A percentile compares a stretch with the other conserved stretches of the same genome.
Evolutionary conservation across 1,284 basidiomycete species (phyloP).

Genomic region (Leccinum solheimii): DNA sequence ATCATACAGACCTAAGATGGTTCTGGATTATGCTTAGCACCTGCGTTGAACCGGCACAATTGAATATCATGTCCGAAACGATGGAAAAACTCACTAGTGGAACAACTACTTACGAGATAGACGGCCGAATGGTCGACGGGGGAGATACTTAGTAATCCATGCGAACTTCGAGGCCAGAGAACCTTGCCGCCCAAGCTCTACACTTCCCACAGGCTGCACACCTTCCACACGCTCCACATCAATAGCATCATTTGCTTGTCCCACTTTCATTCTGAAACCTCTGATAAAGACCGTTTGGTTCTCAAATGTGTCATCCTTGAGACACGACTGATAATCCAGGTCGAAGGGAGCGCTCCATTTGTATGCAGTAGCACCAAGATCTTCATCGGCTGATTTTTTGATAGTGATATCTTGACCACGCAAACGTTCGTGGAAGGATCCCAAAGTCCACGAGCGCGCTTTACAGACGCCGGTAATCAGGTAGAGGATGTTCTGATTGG

Average conservation of each 20-base stretch:
- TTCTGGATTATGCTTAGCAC: not conserved
- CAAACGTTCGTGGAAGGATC: not conserved
- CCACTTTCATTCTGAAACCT: not conserved
- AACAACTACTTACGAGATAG: not conserved
- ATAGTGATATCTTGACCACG: not conserved
- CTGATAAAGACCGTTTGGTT: not conserved
- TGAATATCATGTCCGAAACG: not conserved
- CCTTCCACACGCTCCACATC: not conserved
- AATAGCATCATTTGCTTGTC: not conserved
- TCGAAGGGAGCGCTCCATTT: not conserved
- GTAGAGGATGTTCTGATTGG: not conserved
- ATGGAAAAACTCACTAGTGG: not conserved
- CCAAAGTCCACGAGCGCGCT: not conserved
- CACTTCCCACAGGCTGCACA: not conserved
- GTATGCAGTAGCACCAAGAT: not conserved
- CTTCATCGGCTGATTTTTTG: not conserved
- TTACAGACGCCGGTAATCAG: not conserved
- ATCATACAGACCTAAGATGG: not conserved
- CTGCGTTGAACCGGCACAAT: not conserved
- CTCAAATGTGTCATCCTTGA: not conserved
- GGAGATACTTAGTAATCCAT: accelerated
- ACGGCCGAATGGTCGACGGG: not conserved
- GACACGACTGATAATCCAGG: not conserved
- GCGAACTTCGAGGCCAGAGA: not conserved
- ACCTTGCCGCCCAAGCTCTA: not conserved